A percentile compares a stretch with the other conserved stretches of the same genome.
Evolutionary conservation across 2,329 filamentous ascomycete species (phyloP).

Genomic region (Ophiostoma piceae): DNA sequence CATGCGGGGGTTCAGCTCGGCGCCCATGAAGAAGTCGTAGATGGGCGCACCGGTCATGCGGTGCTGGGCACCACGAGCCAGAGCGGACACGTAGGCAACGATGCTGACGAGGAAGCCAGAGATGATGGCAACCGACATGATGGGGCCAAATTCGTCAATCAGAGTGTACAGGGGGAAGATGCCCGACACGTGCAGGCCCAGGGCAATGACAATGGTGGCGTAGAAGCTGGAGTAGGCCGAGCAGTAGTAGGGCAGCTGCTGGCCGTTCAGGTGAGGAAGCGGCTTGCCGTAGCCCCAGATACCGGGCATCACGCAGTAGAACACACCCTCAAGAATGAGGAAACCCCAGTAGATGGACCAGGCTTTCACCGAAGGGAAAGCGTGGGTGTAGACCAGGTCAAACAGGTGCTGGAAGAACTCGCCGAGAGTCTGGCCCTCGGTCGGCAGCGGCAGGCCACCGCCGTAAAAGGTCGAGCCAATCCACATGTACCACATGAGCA

Average conservation of each 20-base stretch:
- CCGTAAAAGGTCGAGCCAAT: constrained; percentile 89
- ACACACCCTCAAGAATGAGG: constrained; percentile 74
- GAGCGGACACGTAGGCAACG: constrained; percentile 79
- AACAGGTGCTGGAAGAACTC: constrained; percentile 70
- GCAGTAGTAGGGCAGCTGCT: constrained; percentile 92
- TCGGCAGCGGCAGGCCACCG: constrained; percentile 68
- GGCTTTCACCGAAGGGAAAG: constrained; percentile 74
- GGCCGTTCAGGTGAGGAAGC: constrained; percentile 71
- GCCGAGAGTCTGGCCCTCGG: constrained; percentile 57
- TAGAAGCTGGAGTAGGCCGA: constrained; percentile 85
- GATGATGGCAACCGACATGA: constrained; percentile 88
- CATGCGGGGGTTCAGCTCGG: constrained; percentile 80
- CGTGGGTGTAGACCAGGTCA: constrained; percentile 71
- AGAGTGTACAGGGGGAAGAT: constrained; percentile 86
- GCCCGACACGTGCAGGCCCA: constrained; percentile 72
- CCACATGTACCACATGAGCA: constrained; percentile 99
- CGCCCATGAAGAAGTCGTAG: constrained; percentile 90
- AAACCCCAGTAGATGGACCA: constrained; percentile 96
- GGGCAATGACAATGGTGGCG: constrained; percentile 67
- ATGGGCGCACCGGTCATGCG: constrained; percentile 81
- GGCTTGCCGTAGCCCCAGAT: constrained; percentile 86
- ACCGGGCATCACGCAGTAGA: constrained; percentile 82
- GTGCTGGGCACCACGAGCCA: constrained; percentile 74
- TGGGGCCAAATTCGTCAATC: constrained; percentile 89
- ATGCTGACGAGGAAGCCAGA: constrained; percentile 81